Evolutionary conservation across 306 rosid genomes (phyloP).

Genomic region (Trifolium subterraneum): DNA sequence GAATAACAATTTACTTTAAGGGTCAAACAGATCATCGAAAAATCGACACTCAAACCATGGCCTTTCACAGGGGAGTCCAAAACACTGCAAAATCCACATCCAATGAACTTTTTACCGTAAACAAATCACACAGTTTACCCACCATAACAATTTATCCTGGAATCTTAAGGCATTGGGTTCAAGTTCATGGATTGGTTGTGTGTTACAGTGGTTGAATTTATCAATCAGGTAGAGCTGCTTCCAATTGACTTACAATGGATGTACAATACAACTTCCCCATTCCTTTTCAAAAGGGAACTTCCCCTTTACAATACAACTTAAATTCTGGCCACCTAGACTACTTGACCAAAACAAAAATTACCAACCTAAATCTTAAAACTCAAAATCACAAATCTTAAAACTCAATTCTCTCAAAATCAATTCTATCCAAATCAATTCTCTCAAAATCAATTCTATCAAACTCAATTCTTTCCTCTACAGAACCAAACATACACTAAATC

Average conservation of each 20-base stretch:
- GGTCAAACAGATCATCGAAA: too few species aligned
- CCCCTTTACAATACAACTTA: too few species aligned
- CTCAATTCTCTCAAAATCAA: too few species aligned
- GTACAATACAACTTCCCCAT: neutral
- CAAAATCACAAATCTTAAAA: too few species aligned
- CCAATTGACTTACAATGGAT: constrained; percentile 1
- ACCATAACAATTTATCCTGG: neutral
- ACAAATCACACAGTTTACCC: neutral
- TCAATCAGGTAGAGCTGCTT: neutral
- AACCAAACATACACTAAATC: too few species aligned
- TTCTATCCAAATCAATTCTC: too few species aligned
- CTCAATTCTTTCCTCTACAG: too few species aligned
- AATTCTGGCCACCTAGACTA: too few species aligned
- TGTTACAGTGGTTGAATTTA: neutral
- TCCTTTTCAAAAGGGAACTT: neutral
- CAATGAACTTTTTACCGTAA: neutral
- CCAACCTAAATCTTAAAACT: too few species aligned
- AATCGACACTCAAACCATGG: neutral
- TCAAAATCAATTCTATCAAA: too few species aligned
- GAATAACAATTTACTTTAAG: neutral
- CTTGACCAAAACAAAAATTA: too few species aligned
- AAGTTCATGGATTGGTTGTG: neutral
- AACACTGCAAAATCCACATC: neutral
- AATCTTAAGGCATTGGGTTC: neutral
- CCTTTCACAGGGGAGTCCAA: neutral